phyloP scores from a whole-genome alignment of 306 rosid genomes.

The Medicago arabica region DNA sequence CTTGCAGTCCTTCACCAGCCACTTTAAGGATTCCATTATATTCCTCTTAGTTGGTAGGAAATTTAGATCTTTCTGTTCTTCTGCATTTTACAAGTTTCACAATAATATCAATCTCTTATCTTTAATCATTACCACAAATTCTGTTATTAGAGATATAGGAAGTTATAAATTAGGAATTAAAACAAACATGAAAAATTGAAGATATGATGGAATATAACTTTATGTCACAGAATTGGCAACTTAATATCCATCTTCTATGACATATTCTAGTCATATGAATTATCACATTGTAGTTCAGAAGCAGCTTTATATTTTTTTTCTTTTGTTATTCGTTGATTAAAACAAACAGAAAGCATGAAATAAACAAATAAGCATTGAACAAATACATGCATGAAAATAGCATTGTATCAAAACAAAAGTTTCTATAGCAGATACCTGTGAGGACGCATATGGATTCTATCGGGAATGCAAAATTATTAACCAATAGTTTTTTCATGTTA shows the following conservation, averaged over 20 bases:
- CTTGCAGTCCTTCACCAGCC: conserved; percentile 71
- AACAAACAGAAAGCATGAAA: neutral
- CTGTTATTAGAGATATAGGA: no score
- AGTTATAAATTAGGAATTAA: no score
- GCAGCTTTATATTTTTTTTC: neutral
- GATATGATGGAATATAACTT: neutral
- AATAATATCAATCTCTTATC: conserved; percentile 26
- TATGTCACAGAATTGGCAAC: neutral
- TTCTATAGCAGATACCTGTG: conserved; percentile 55
- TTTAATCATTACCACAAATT: neutral
- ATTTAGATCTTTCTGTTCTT: conserved; percentile 37
- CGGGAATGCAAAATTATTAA: conserved; percentile 43
- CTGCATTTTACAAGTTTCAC: conserved; percentile 43
- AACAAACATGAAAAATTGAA: neutral
- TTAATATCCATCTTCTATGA: neutral
- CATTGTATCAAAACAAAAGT: neutral
- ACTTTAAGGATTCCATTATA: conserved; percentile 57
- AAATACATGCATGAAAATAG: no score
- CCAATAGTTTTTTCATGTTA: conserved; percentile 58
- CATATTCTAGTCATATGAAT: neutral
- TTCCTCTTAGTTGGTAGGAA: conserved; percentile 68
- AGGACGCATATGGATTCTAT: conserved; percentile 54
- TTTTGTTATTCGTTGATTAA: neutral
- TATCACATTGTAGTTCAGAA: neutral
- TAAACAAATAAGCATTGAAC: neutral